Conservation (phyloP, 768 basidiomycete genomes). For the Podaxis sp. region DNA sequence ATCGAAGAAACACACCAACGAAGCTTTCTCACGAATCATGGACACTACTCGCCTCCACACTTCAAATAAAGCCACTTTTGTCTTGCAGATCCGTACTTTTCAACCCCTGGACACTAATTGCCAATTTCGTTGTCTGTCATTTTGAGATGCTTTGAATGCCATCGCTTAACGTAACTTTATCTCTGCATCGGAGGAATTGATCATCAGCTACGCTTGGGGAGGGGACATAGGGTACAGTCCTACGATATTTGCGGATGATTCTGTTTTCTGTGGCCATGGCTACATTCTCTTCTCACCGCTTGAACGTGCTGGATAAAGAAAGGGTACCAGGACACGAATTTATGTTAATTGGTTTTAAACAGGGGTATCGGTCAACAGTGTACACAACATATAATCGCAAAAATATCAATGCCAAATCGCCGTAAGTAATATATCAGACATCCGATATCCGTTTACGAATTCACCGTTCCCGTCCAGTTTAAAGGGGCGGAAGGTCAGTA, state of each 20-base stretch:
- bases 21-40: background rate
- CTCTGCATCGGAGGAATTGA: background rate
- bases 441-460: background rate
- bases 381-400: background rate
- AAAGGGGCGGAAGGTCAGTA: conserved; percentile 7
- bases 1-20: background rate
- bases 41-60: background rate
- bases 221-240: background rate
- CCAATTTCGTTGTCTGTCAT: background rate
- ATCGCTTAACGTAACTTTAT: background rate
- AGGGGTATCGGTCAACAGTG: background rate
- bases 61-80: background rate
- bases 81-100: background rate
- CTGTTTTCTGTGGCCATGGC: too few relatives aligned
- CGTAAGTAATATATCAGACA: background rate
- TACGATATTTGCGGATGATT: background rate
- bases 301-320: background rate
- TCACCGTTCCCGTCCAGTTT: background rate
- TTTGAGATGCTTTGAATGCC: background rate
- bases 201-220: too few relatives aligned
- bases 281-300: background rate
- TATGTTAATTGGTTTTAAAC: background rate
- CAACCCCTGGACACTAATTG: background rate
- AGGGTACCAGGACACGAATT: background rate
- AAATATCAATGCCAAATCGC: background rate